These are phyloP conservation scores for Nigrospora oryzae DNA, from an alignment of 2,329 filamentous ascomycete genomes.

Conservation along the genomic window DNA sequence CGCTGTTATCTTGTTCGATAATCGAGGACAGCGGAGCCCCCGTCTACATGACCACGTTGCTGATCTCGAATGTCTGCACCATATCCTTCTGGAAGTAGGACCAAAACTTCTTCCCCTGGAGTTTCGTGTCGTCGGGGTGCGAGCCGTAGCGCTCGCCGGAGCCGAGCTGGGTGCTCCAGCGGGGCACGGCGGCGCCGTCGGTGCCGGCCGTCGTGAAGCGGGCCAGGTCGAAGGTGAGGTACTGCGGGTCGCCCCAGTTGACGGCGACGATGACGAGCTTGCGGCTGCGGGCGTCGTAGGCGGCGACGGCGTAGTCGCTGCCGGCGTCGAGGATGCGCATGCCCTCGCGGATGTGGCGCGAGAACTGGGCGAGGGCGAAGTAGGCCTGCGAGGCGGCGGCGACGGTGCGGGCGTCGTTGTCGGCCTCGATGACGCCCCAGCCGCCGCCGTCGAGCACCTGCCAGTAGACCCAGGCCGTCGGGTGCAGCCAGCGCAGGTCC, in stretches of 20 bases:
- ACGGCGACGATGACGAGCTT: conserved; percentile 11
- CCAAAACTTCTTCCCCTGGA: conserved; percentile 26
- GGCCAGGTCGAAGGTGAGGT: conserved; percentile 29
- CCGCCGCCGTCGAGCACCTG: conserved; percentile 29
- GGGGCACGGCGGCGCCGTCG: conserved; percentile 20
- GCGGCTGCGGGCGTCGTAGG: conserved; percentile 23
- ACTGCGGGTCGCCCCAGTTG: conserved; percentile 27
- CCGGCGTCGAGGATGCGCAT: conserved; percentile 29
- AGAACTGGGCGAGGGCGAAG: conserved; percentile 31
- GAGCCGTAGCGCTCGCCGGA: conserved; percentile 23
- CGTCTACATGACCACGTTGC: conserved; percentile 1
- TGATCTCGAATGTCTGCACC: conserved; percentile 29
- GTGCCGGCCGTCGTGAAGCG: conserved; percentile 20
- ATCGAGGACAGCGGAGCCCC: too few species aligned
- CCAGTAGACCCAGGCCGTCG: conserved; percentile 33
- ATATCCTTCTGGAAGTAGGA: conserved; percentile 22
- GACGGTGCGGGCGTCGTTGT: conserved; percentile 24
- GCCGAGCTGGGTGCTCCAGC: conserved; percentile 28
- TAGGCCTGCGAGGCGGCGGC: conserved; percentile 26
- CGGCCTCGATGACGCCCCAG: conserved; percentile 30
- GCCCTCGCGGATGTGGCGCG: conserved; percentile 29
- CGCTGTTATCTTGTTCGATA: too few species aligned
- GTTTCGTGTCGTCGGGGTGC: conserved; percentile 17
- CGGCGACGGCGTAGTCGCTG: conserved; percentile 25
- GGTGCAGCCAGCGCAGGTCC: conserved; percentile 29